Percentiles rank a stretch among this genome's conserved stretches.
Evolutionary conservation across 2,329 filamentous ascomycete genomes (phyloP).

Genomic region (Dissoconium aciculare): DNA sequence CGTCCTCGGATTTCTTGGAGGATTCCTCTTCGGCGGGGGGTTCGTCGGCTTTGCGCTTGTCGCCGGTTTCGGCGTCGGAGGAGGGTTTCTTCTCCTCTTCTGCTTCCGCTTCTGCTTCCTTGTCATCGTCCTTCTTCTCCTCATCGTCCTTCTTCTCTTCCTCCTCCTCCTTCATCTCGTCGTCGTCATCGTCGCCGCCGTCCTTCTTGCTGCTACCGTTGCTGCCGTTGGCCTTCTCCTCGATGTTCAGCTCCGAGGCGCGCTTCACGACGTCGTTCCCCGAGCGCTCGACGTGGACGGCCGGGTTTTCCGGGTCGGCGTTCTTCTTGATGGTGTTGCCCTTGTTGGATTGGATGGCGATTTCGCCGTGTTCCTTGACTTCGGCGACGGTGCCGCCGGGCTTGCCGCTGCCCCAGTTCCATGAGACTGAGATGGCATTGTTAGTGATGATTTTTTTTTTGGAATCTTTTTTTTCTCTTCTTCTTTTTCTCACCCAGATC

Average conservation of each 20-base stretch:
- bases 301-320: constrained; percentile 44
- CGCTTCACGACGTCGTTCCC: constrained; percentile 53
- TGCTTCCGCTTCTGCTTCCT: constrained; percentile 12
- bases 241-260: constrained; percentile 43
- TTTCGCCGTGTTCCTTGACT: constrained; percentile 42
- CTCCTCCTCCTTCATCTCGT: constrained; percentile 10
- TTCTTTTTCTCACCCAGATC: too few species aligned
- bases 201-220: constrained; percentile 26
- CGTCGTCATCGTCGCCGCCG: constrained; percentile 13
- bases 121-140: constrained; percentile 6
- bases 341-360: constrained; percentile 44
- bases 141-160: constrained; percentile 11
- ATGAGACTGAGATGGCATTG: constrained; percentile 40
- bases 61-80: constrained; percentile 18
- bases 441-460: constrained; percentile 4
- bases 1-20: constrained; percentile 12
- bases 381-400: constrained; percentile 44
- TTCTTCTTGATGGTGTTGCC: constrained; percentile 52
- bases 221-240: constrained; percentile 27
- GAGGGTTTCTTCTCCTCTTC: constrained; percentile 15
- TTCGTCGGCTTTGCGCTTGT: constrained; percentile 20
- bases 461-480: too few species aligned
- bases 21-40: constrained; percentile 17
- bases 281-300: constrained; percentile 42
- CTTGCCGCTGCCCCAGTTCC: constrained; percentile 43